A percentile compares a stretch with the other conserved stretches of the same genome.
phyloP scores from a whole-genome alignment of 2,329 filamentous ascomycete genomes.

The Dryadomyces quercivorus region DNA sequence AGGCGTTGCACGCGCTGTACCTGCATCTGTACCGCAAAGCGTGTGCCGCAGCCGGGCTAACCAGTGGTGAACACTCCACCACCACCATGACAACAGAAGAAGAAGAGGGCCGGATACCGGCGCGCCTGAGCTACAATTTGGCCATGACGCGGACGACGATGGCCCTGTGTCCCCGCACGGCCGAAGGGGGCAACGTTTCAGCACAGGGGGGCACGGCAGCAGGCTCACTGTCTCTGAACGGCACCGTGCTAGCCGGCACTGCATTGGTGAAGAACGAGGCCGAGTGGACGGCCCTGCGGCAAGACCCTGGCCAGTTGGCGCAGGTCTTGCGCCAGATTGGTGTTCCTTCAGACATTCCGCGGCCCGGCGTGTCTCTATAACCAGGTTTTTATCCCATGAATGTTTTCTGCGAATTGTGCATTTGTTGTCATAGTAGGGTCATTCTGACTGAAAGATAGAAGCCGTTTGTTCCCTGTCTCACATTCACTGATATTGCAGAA shows the following conservation, averaged over 20 bases:
- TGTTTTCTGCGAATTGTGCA: too few species aligned
- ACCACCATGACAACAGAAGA: slow-evolving; percentile 1
- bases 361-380: neutral
- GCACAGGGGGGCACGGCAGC: slow-evolving; percentile 12
- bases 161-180: slow-evolving; percentile 40
- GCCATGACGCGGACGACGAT: slow-evolving; percentile 42
- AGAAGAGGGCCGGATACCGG: slow-evolving; percentile 24
- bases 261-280: slow-evolving; percentile 46
- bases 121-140: slow-evolving; percentile 51
- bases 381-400: neutral
- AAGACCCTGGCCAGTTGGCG: slow-evolving; percentile 25
- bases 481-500: too few species aligned
- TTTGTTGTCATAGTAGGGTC: neutral
- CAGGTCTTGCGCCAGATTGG: slow-evolving; percentile 30
- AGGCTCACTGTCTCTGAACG: slow-evolving; percentile 41
- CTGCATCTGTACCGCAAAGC: slow-evolving; percentile 34
- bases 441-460: too few species aligned
- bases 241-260: slow-evolving; percentile 51
- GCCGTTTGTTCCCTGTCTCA: too few species aligned
- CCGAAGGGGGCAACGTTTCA: slow-evolving; percentile 31
- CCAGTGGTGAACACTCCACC: neutral
- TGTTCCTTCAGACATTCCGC: too few species aligned
- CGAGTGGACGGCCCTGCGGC: slow-evolving; percentile 43
- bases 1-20: slow-evolving; percentile 30
- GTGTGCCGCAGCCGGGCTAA: slow-evolving; percentile 22